These are phyloP conservation scores for Aspergillus indologenus DNA, from an alignment of 495 filamentous ascomycete genomes.

Conservation along the genomic window DNA sequence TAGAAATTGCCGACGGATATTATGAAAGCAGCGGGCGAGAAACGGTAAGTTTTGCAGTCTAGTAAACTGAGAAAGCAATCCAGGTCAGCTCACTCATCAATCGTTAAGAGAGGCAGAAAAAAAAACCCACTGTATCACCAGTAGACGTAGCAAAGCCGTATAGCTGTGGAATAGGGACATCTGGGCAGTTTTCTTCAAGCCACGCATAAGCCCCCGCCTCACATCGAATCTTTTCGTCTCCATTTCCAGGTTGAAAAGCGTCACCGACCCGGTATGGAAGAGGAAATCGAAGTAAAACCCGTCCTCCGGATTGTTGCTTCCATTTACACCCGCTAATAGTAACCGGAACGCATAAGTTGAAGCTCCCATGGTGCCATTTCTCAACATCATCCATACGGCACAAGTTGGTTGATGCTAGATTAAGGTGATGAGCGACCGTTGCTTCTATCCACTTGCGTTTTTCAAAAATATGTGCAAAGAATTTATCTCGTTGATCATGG, in stretches of 20 bases:
- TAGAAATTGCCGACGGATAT: too few species aligned
- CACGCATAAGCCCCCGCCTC: slow-evolving; percentile 35
- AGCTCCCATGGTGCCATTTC: slow-evolving; percentile 36
- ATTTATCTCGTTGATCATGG: slow-evolving; percentile 14
- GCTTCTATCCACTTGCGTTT: slow-evolving; percentile 19
- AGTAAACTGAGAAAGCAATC: too few species aligned
- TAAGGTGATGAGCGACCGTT: slow-evolving; percentile 29
- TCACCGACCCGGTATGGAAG: slow-evolving; percentile 37
- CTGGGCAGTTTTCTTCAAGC: slow-evolving; percentile 32
- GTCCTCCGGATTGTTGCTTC: slow-evolving; percentile 16
- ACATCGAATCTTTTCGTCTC: slow-evolving; percentile 37
- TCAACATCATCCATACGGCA: slow-evolving; percentile 21
- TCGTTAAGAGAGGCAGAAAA: too few species aligned
- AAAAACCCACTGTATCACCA: slow-evolving; percentile 27
- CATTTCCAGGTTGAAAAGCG: slow-evolving; percentile 30
- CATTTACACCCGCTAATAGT: slow-evolving; percentile 21
- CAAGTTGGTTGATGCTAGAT: slow-evolving; percentile 13
- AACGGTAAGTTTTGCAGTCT: too few species aligned
- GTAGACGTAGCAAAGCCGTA: slow-evolving; percentile 35
- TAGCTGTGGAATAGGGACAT: slow-evolving; percentile 32
- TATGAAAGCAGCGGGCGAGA: too few species aligned
- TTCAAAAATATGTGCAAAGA: slow-evolving; percentile 18
- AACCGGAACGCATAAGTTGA: slow-evolving; percentile 37
- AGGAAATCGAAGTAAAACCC: slow-evolving; percentile 35
- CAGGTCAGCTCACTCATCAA: too few species aligned